Evolutionary conservation across 768 basidiomycete species (phyloP), one percentile per base, ranked within the genome.

Genomic region (Tephrocybe sp.): DNA sequence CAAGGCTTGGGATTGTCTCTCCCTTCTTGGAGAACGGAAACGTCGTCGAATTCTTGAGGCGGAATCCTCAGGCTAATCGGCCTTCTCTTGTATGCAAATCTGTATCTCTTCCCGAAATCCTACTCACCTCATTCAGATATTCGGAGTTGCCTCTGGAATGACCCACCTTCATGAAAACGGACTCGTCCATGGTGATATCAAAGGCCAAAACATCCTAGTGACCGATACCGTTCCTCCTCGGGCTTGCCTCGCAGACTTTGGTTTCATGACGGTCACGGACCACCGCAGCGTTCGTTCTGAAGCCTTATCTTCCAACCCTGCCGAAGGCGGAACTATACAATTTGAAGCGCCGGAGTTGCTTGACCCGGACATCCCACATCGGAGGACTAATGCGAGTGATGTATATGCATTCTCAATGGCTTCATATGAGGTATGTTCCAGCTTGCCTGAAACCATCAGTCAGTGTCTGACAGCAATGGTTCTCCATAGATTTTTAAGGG

Each of bases 331-430:
- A 6, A 49, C 48, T 14, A 20, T 2, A 8, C 48, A 33, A 11
- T 49, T 40, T n/a, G 26, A 40, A 23, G 48, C 48, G 2, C 48
- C 48, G 18, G 48, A 49, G 24, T 15, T 40, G 21, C 10, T 49
- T 1, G 9, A 40, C 11, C 39, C 39, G 1, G 10, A 33, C 3
- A 17, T 40, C 20, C 6, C 28, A 3, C 40, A 20, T 23, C 28
- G 8, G 17, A 40, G 48, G 3, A 49, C 38, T n/a, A 12, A 2
- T 4, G 50, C 50, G 0, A 51, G 42, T 20, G 50, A 44, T 32
- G 42, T 43, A 12, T 45, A 36, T 23, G 46, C 46, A 30, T 48
- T 48, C 46, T n/a, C 34, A n/a, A 48, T 36, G 46, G 15, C 24
- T 17, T 36, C 14, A 9, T 48, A 37, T 37, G 46, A 37, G 33